Conservation (phyloP, 1,284 basidiomycete species). For the Ceratobasidium sp. region DNA sequence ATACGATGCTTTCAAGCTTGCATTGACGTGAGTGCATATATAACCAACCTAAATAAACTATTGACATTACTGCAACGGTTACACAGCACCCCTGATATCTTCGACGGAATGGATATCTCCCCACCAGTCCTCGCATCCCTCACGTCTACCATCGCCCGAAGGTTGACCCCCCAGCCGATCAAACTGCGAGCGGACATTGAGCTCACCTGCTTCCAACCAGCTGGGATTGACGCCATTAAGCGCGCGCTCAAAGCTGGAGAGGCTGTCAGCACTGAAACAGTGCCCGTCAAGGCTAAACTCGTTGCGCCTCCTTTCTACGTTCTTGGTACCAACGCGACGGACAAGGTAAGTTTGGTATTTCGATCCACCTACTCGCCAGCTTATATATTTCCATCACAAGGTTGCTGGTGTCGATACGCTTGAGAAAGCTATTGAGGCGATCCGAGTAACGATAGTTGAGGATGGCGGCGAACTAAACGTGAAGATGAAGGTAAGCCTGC, state of each 20-base stretch:
- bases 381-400: conserved; percentile 27
- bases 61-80: not conserved
- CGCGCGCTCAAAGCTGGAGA: conserved; percentile 91
- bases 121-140: conserved; percentile 73
- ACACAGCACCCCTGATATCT: conserved; percentile 70
- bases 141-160: conserved; percentile 88
- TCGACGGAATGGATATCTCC: conserved; percentile 73
- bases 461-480: conserved; percentile 88
- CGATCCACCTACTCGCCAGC: not conserved
- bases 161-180: conserved; percentile 97
- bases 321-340: conserved; percentile 93
- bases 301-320: conserved; percentile 98
- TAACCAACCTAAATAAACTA: not conserved
- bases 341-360: conserved; percentile 72
- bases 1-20: conserved; percentile 98
- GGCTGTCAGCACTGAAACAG: conserved; percentile 82
- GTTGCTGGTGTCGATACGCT: conserved; percentile 85
- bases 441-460: conserved; percentile 84
- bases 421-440: conserved; percentile 92
- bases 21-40: conserved; percentile 76
- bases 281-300: conserved; percentile 97
- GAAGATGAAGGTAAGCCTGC: conserved; percentile 89
- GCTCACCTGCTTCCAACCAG: conserved; percentile 95
- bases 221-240: conserved; percentile 98
- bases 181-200: conserved; percentile 99